A percentile compares a stretch with the other conserved stretches of the same genome.
Evolutionary conservation across 169 alveolate species (phyloP).

Genomic region (Babesia divergens): DNA sequence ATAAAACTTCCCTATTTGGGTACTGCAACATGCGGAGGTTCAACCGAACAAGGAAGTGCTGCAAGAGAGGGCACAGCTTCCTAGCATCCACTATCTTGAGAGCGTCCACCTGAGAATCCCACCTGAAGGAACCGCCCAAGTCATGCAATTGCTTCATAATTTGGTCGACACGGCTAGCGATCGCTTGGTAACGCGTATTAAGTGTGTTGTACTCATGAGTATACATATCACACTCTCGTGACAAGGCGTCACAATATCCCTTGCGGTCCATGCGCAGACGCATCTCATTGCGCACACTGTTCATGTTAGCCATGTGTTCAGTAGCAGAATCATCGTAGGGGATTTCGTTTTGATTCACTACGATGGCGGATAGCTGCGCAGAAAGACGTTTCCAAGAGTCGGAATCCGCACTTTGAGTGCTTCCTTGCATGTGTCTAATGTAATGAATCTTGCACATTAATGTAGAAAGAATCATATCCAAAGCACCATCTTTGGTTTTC

Average conservation of each 20-base stretch:
- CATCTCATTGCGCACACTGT: conserved; percentile 24
- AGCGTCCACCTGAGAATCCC: conserved; percentile 5
- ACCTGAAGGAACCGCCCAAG: neutral
- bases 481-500: neutral
- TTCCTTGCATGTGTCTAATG: neutral
- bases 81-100: conserved; percentile 40
- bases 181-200: neutral
- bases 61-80: conserved; percentile 30
- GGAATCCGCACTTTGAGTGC: neutral
- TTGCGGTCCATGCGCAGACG: conserved; percentile 9
- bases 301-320: neutral
- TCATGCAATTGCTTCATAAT: conserved; percentile 29
- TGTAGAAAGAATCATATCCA: neutral
- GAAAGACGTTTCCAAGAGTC: conserved; percentile 11
- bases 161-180: conserved; percentile 16
- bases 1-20: conserved; percentile 37
- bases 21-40: neutral
- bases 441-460: conserved; percentile 4
- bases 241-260: conserved; percentile 33
- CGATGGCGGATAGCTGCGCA: neutral
- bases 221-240: conserved; percentile 31
- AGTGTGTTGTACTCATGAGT: conserved; percentile 17
- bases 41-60: conserved; percentile 12
- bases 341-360: neutral
- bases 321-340: neutral